Evolutionary conservation across 73 alveolate species (phyloP), one percentile per base, ranked within the genome.

Genomic region (Diophrys sp.): DNA sequence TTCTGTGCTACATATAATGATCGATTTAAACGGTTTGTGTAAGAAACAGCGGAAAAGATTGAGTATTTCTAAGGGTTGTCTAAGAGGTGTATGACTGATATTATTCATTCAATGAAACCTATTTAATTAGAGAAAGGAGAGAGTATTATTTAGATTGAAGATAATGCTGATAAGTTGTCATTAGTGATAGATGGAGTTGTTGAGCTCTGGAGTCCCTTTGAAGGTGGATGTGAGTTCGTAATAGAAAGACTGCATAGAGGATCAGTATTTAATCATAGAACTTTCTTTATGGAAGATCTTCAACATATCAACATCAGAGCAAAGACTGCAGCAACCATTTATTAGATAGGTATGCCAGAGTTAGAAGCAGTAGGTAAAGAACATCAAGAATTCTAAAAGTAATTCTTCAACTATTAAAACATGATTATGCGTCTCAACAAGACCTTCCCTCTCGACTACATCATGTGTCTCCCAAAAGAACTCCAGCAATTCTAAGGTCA

Each of bases 231-330:
- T n/a, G 79, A 71, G 1, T 29, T 77, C 1, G 66, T 55, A 0
- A 29, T 83, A 23, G 91, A 76, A 62, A 76, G 82, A 54, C 56
- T 83, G 25, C 55, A 57, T 25, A 75, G 81, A 76, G 85, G 87
- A 8, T 83, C 91, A 0, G 26, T 83, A 57, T 73, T 73, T 0
- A 76, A 83, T 62, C 79, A 73, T 29, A 56, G 87, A 69, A 30
- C 91, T 1, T 83, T 83, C 78, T 69, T 83, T 5, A 29, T 76
- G 24, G 78, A 80, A 2, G 91, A 83, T 54, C 32, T 32, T 23
- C 76, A 66, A 29, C 14, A 71, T 28, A 79, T 81, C 1, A 18
- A 14, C 11, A 69, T 72, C 14, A 62, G 69, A 31, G 66, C 82
- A 29, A 1, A 34, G 23, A 33, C 75, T 18, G 54, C 78, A 23